Evolutionary conservation across 2,329 filamentous ascomycete genomes (phyloP), one percentile per base, ranked within the genome.

Genomic region (Ramularia endophylla): DNA sequence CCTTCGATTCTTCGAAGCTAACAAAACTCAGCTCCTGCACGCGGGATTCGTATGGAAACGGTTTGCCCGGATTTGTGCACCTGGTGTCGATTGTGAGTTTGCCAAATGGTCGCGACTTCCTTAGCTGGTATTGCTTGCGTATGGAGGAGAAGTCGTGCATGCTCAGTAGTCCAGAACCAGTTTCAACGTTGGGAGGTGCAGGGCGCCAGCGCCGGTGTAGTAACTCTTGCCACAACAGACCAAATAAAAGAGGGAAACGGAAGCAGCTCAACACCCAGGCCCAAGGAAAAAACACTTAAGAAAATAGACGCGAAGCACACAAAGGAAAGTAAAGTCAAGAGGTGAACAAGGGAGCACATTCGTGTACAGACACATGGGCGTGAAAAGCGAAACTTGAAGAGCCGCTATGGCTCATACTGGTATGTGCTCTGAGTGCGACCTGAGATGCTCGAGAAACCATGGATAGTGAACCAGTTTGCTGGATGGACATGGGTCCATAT

Each of bases 1-100:
- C 46, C 29, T 48, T 51, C 15, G 50, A 50, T 36, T 52, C 48
- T 11, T 38, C 38, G 31, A 53, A 47, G 45, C 47, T 55, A 27
- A 56, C 46, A 22, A 55, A 54, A 37, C 45, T 54, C 29, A 53
- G 36, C 27, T 54, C 54, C 39, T 53, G 56, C 22, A 46, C 48
- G 46, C 39, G 53, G 39, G 51, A 52, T 25, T 55, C 49, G 37
- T 65, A 58, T 19, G 68, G 64, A 65, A 9, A 68, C 57, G 62
- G 71, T 59, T 57, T 70, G 50, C 53, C 55, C 38, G 69, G 66
- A 28, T 61, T 57, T 22, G 77, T 68, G 68, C 86, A 81, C 56
- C 81, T 81, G 2, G 84, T 88, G 49, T 86, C 78, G 15, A 87
- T 48, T n/a, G 44, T 48, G 27, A 53, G 43, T 32, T 52, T 50